Conservation (phyloP, 306 rosid species). For the Inga leiocalycina region DNA sequence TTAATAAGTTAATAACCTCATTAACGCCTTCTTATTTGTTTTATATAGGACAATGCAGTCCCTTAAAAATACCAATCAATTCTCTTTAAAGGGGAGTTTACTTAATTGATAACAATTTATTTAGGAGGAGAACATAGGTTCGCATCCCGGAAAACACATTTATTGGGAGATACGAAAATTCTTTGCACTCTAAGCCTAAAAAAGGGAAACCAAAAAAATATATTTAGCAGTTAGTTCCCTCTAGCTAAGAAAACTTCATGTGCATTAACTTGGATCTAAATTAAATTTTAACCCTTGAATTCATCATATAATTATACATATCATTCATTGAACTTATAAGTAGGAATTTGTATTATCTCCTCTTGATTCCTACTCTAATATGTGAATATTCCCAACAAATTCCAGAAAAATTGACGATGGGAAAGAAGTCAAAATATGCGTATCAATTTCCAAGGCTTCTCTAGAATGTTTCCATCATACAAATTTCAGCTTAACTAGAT, state of each 20-base stretch:
- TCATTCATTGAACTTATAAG: background rate
- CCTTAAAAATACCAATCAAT: background rate
- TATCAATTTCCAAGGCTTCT: background rate
- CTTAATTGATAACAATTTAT: background rate
- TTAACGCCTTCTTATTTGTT: background rate
- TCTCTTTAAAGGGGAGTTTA: background rate
- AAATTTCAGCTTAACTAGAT: background rate
- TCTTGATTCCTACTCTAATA: background rate
- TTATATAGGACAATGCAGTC: background rate
- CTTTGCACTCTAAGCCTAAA: too few relatives aligned
- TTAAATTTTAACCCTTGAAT: background rate
- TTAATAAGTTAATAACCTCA: background rate
- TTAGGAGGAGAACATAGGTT: background rate
- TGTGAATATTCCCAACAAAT: background rate
- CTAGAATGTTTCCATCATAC: background rate
- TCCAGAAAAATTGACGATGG: background rate
- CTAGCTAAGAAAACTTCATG: background rate
- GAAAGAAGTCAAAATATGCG: background rate
- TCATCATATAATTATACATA: background rate
- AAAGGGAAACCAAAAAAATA: background rate
- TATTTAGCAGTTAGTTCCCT: background rate
- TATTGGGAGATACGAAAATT: too few relatives aligned
- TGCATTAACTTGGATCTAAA: background rate
- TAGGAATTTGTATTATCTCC: background rate
- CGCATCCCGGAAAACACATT: rapidly evolving